These are phyloP conservation scores for Penicillium verhagenii DNA, from an alignment of 495 filamentous ascomycete genomes.

Conservation along the genomic window DNA sequence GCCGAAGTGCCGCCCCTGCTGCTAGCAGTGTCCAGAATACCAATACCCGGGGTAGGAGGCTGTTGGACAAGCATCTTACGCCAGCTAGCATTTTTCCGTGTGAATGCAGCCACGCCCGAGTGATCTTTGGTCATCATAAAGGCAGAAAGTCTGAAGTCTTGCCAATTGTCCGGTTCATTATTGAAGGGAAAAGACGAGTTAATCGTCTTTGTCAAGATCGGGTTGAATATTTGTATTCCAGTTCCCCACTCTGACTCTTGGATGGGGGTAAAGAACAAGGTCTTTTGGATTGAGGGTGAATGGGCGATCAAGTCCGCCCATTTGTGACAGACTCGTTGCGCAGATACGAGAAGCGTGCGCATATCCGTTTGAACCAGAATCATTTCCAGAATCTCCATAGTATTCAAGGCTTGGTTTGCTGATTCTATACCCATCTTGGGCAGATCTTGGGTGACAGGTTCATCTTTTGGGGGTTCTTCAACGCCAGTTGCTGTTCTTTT, in stretches of 20 bases:
- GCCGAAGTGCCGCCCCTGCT: neutral
- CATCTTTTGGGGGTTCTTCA: too few species aligned
- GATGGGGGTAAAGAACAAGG: constrained; percentile 14
- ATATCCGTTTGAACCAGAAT: constrained; percentile 11
- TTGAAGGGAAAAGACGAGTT: too few species aligned
- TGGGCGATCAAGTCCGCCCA: constrained; percentile 10
- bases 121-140: neutral
- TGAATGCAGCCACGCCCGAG: neutral
- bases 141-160: neutral
- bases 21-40: constrained; percentile 2
- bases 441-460: too few species aligned
- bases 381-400: constrained; percentile 16
- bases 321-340: constrained; percentile 16
- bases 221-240: neutral
- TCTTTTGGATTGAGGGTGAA: constrained; percentile 13
- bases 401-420: neutral
- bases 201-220: constrained; percentile 5
- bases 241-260: neutral
- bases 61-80: constrained; percentile 22
- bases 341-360: constrained; percentile 15
- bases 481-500: too few species aligned
- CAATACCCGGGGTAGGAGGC: constrained; percentile 15
- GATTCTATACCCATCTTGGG: too few species aligned
- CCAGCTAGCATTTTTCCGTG: constrained; percentile 17
- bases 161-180: too few species aligned